A percentile compares a stretch with the other conserved stretches of the same genome.
Evolutionary conservation across 192 early-diverging fungal genomes (phyloP).

Genomic region (Entomortierella lignicola): DNA sequence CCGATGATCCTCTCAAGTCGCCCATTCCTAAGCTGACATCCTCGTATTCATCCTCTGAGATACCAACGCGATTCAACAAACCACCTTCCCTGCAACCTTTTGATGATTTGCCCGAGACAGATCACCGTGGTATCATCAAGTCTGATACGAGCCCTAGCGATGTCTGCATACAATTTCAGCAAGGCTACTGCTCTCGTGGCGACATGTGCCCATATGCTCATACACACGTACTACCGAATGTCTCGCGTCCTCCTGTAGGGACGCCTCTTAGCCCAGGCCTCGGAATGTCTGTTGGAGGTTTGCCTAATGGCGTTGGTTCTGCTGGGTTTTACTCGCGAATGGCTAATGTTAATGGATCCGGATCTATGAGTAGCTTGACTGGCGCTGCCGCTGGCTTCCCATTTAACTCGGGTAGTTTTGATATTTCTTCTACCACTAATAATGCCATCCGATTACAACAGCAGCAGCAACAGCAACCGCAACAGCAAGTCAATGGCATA

Average conservation of each 20-base stretch:
- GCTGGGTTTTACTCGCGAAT: slow-evolving; percentile 45
- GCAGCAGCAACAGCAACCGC: slow-evolving; percentile 29
- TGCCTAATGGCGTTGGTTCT: slow-evolving; percentile 21
- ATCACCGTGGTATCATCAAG: slow-evolving; percentile 20
- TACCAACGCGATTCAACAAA: slow-evolving; percentile 46
- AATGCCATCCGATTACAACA: slow-evolving; percentile 34
- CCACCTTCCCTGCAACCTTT: slow-evolving; percentile 36
- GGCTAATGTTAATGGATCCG: slow-evolving; percentile 13
- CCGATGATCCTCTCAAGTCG: slow-evolving; percentile 34
- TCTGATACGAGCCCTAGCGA: slow-evolving; percentile 35
- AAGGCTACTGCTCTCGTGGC: slow-evolving; percentile 60
- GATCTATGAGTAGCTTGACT: slow-evolving; percentile 19
- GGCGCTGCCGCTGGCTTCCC: slow-evolving; percentile 28
- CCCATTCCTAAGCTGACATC: slow-evolving; percentile 55
- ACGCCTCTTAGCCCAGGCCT: slow-evolving; percentile 35
- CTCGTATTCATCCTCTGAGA: slow-evolving; percentile 60
- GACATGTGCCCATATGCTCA: slow-evolving; percentile 67
- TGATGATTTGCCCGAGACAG: slow-evolving; percentile 17
- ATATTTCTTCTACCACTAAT: slow-evolving; percentile 22
- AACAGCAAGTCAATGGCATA: slow-evolving; percentile 4
- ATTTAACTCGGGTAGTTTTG: slow-evolving; percentile 35
- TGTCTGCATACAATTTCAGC: slow-evolving; percentile 56
- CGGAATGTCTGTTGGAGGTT: slow-evolving; percentile 31
- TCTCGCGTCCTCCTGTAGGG: slow-evolving; percentile 34
- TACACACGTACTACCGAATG: slow-evolving; percentile 27